phyloP scores from a whole-genome alignment of 1,284 basidiomycete species.

The Athelia sp. region DNA sequence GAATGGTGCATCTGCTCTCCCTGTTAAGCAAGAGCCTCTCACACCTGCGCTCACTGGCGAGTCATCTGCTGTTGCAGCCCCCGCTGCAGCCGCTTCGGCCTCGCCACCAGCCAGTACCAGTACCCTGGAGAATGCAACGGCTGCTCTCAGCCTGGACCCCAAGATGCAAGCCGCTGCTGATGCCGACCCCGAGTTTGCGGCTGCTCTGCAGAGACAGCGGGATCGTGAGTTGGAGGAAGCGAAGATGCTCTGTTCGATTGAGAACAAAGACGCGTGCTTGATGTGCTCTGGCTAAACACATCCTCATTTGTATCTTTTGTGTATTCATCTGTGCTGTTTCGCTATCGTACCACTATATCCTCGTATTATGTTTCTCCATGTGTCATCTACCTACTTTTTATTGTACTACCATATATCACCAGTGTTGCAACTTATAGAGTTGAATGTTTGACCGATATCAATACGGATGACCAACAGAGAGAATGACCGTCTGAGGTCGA shows the following conservation, averaged over 20 bases:
- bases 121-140: conserved; percentile 16
- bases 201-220: conserved; percentile 68
- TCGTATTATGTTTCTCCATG: too few species aligned
- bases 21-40: conserved; percentile 8
- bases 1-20: conserved; percentile 3
- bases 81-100: conserved; percentile 14
- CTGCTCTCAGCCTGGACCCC: conserved; percentile 32
- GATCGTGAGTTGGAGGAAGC: conserved; percentile 80
- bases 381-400: too few species aligned
- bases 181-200: conserved; percentile 76
- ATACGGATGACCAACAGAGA: too few species aligned
- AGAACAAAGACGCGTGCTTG: conserved; percentile 85
- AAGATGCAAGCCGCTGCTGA: conserved; percentile 50
- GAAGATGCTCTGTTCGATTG: conserved; percentile 76
- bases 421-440: too few species aligned
- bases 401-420: too few species aligned
- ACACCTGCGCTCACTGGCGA: conserved; percentile 10
- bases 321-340: too few species aligned
- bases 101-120: conserved; percentile 10
- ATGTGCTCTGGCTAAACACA: conserved; percentile 73
- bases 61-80: conserved; percentile 16
- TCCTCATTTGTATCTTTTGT: too few species aligned
- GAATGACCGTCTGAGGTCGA: too few species aligned
- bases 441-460: too few species aligned
- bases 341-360: too few species aligned